Base-by-base conservation (phyloP, 805 yeast species). In the Debaryomyces hansenii region DNA sequence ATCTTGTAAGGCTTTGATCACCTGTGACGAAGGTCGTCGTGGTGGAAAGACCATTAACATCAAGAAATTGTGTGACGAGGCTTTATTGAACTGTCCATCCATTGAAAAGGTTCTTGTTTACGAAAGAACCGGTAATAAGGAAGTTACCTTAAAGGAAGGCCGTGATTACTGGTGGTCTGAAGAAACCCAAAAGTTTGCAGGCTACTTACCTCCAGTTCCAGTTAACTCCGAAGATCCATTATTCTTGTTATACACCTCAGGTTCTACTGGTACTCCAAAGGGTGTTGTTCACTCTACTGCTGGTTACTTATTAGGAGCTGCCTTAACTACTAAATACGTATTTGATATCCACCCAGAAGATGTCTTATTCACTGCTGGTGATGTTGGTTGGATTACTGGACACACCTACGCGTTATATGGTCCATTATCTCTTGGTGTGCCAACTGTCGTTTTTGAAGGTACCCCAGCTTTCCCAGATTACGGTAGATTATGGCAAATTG, bases 311-410 rank as follows among this genome's bases (percentile, higher is more conserved):
- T 72, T 87, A 48, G 86, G 87, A 50, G 90, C 94, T 15, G 73
- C 84, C 46, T 54, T 87, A 60, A 81, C 92, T 40, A 83, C 90
- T 58, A 83, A 83, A 60, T 87, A 87, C 60, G 79, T 82, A 38
- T 87, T 87, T 66, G 95, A 87, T 66, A 75, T 85, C 35, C 90
- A 87, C 58, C 77, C 79, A 36, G 83, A 84, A 48, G 96, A 87
- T 62, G 73, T 82, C 11, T 74, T 87, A 47, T 87, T 87, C 76
- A 87, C 94, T 14, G 94, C 95, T 27, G 96, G 94, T 63, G 96
- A 87, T 69, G 85, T 87, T 44, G 96, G 96, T 59, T 87, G 96
- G 96, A 85, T 87, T 59, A 87, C 95, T 5, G 96, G 96, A 48
- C 96, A 87, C 69, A 78, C 94, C 9, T 87, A 87, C 59, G 90